A percentile compares a stretch with the other conserved stretches of the same genome.
phyloP scores from a whole-genome alignment of 306 rosid genomes.

The Trifolium dubium region DNA sequence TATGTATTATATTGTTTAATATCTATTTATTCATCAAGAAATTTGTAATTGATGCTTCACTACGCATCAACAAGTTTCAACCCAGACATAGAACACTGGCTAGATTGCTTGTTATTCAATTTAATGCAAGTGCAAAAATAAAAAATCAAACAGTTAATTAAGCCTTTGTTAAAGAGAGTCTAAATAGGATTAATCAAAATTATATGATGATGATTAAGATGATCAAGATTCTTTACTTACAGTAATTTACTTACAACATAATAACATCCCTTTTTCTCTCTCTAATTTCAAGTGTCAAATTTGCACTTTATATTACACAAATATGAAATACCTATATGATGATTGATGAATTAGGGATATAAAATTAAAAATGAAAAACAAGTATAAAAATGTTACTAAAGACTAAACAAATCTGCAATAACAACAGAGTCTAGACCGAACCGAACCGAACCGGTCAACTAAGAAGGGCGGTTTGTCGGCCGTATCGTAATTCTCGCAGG shows the following conservation, averaged over 20 bases:
- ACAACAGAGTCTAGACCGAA: neutral
- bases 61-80: neutral
- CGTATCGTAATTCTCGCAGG: slow-evolving; percentile 65
- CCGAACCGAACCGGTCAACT: slow-evolving; percentile 21
- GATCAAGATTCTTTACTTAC: slow-evolving; percentile 26
- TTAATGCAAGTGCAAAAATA: neutral
- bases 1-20: too few relatives aligned
- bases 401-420: slow-evolving; percentile 1
- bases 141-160: neutral
- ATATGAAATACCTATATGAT: slow-evolving; percentile 3
- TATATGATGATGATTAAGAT: slow-evolving; percentile 1
- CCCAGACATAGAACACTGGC: neutral
- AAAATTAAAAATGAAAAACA: neutral
- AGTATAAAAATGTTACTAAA: slow-evolving; percentile 25
- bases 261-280: slow-evolving; percentile 8
- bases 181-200: slow-evolving; percentile 19
- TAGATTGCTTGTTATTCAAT: neutral
- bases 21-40: too few relatives aligned
- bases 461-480: slow-evolving; percentile 59
- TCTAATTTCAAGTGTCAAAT: slow-evolving; percentile 32
- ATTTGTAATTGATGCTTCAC: too few relatives aligned
- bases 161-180: neutral
- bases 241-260: slow-evolving; percentile 24
- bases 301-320: slow-evolving; percentile 39
- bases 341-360: neutral